Evolutionary conservation across 176 grass and related monocot species (phyloP).

Genomic region (Cenchrus americanus): DNA sequence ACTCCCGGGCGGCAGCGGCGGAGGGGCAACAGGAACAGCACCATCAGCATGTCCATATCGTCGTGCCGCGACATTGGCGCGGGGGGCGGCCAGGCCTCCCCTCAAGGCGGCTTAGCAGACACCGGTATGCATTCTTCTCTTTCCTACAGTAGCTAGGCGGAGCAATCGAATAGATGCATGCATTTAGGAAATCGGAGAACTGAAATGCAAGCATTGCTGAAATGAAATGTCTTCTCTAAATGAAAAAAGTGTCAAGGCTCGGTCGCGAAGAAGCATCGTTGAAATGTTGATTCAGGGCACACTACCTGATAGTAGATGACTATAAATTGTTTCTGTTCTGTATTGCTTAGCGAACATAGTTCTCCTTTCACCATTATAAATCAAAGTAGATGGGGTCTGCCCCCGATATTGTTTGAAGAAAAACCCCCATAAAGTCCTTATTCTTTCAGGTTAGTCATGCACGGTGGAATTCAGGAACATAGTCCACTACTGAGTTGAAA

Average conservation of each 20-base stretch:
- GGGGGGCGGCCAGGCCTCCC: conserved; percentile 26
- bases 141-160: background rate
- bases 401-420: too few relatives aligned
- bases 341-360: background rate
- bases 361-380: too few relatives aligned
- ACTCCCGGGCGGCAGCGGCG: background rate
- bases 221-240: too few relatives aligned
- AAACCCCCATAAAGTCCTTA: too few relatives aligned
- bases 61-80: conserved; percentile 17
- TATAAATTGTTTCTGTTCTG: background rate
- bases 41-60: conserved; percentile 33
- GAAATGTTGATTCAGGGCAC: too few relatives aligned
- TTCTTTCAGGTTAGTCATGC: too few relatives aligned
- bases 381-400: too few relatives aligned
- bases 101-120: background rate
- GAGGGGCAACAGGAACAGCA: conserved; percentile 17
- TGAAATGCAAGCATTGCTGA: too few relatives aligned
- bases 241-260: too few relatives aligned
- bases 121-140: background rate
- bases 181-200: too few relatives aligned
- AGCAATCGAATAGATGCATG: background rate
- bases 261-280: too few relatives aligned
- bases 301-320: background rate
- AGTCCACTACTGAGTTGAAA: background rate
- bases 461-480: background rate